Percentiles rank a stretch among this genome's conserved stretches.
phyloP scores from a whole-genome alignment of 2,329 filamentous ascomycete genomes.

The Colletotrichum scovillei region DNA sequence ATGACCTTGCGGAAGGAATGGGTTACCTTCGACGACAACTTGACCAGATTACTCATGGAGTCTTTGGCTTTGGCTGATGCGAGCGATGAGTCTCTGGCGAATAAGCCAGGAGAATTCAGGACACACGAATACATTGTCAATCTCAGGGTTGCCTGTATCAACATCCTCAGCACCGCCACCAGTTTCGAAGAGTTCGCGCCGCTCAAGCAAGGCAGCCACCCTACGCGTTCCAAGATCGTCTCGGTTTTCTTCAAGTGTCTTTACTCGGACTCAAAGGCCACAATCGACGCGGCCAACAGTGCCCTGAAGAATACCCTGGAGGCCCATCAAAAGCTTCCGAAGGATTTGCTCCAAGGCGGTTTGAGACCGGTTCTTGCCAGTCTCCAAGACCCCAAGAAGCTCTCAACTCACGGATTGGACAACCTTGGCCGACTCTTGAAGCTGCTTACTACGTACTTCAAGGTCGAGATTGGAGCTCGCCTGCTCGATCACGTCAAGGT shows the following conservation, averaged over 20 bases:
- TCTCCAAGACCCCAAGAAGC: conserved; percentile 89
- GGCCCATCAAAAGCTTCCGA: conserved; percentile 91
- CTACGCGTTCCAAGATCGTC: conserved; percentile 78
- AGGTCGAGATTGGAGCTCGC: conserved; percentile 94
- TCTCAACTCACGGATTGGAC: conserved; percentile 90
- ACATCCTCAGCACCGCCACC: conserved; percentile 92
- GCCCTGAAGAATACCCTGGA: conserved; percentile 89
- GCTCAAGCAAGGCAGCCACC: conserved; percentile 73
- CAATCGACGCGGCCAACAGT: conserved; percentile 92
- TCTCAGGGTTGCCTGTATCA: conserved; percentile 92
- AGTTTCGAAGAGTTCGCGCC: conserved; percentile 86
- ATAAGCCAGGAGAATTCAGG: conserved; percentile 93
- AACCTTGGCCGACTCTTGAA: conserved; percentile 90
- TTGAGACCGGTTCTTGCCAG: conserved; percentile 96
- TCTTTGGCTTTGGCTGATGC: conserved; percentile 94
- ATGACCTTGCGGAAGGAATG: conserved; percentile 90
- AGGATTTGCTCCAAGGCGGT: conserved; percentile 94
- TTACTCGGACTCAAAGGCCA: conserved; percentile 91
- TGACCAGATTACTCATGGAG: conserved; percentile 92
- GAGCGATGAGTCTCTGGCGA: conserved; percentile 89
- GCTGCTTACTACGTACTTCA: conserved; percentile 97
- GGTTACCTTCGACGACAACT: conserved; percentile 89
- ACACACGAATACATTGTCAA: conserved; percentile 96
- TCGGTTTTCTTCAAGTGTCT: conserved; percentile 98
- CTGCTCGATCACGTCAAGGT: conserved; percentile 94